Evolutionary conservation across 371 early-diverging fungal species (phyloP), one percentile per base, ranked within the genome.

Genomic region (Mortierella sp.): DNA sequence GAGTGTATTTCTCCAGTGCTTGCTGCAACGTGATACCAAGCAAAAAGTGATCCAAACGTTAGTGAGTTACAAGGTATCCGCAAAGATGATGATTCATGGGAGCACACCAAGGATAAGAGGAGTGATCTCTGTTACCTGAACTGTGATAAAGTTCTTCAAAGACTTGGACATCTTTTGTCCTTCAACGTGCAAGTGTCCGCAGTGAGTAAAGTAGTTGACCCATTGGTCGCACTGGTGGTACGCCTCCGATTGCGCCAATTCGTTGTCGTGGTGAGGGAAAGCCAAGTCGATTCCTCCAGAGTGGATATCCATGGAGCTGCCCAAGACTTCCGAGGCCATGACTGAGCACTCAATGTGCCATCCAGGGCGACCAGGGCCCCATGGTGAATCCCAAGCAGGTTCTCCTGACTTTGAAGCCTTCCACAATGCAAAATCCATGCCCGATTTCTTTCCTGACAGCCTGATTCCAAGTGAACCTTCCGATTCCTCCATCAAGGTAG

Each of bases 281-380:
- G 93, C 92, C 46, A 99, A 84, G 85, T 99, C 99, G 58, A 95
- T 91, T 29, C 99, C 99, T 57, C 99, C 99, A 19, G 96, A 91
- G 83, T 99, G 99, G 72, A 99, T 94, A 81, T 99, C 99, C 79
- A 99, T 88, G 34, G 86, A 83, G 27, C 89, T 85, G 19, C 95
- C 97, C 51, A 99, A 81, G 21, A 99, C 89, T 72, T 96, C 97
- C 67, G 94, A 86, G 9, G 99, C 98, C 99, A 99, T 99, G 22
- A 91, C 99, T 17, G 96, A 95, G 91, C 99, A 99, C 84, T 99
- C 99, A 82, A 99, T 99, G 71, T 99, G 99, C 99, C 99, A 99
- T 16, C 99, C 99, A 21, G 99, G 99, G 25, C 99, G 92, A 27
- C 98, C 94, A n/a, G 72, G 63, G 46, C 98, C 95, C 98, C 98